Percentiles rank a stretch among this genome's conserved stretches.
Evolutionary conservation across 202 grass and related monocot genomes (phyloP).

Genomic region (Bolboschoenoplectus hybrid): DNA sequence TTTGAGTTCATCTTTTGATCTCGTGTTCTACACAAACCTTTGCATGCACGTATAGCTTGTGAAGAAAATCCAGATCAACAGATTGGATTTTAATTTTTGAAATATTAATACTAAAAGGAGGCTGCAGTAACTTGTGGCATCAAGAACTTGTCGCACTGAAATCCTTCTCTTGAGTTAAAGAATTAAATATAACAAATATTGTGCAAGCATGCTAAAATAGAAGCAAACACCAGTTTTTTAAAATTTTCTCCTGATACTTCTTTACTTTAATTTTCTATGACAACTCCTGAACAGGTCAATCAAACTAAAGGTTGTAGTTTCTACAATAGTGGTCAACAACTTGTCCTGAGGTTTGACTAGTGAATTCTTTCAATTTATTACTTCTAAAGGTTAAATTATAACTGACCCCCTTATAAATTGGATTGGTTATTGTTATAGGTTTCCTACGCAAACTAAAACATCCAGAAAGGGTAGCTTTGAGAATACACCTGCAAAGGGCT

Average conservation of each 20-base stretch:
- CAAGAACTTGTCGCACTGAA: not conserved
- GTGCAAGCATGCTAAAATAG: not conserved
- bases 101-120: not conserved
- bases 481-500: constrained; percentile 37
- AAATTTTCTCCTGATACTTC: not conserved
- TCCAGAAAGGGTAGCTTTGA: constrained; percentile 62
- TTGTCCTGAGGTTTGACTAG: constrained; percentile 66
- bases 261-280: not conserved
- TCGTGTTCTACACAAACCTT: not conserved
- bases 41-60: not conserved
- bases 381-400: constrained; percentile 35
- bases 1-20: not conserved
- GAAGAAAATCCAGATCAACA: not conserved
- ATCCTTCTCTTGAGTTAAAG: not conserved
- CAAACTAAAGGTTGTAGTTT: constrained; percentile 50
- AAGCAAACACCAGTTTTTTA: constrained; percentile 18
- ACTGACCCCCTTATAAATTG: constrained; percentile 28
- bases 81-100: not conserved
- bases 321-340: constrained; percentile 48
- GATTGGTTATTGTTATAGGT: constrained; percentile 45
- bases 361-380: constrained; percentile 27
- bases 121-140: not conserved
- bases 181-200: constrained; percentile 19
- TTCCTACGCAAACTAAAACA: constrained; percentile 55
- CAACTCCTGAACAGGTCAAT: constrained; percentile 61